A percentile compares a stretch with the other conserved stretches of the same genome.
These are phyloP conservation scores for Entomortierella lignicola DNA, from an alignment of 192 early-diverging fungal species.

Conservation along the genomic window DNA sequence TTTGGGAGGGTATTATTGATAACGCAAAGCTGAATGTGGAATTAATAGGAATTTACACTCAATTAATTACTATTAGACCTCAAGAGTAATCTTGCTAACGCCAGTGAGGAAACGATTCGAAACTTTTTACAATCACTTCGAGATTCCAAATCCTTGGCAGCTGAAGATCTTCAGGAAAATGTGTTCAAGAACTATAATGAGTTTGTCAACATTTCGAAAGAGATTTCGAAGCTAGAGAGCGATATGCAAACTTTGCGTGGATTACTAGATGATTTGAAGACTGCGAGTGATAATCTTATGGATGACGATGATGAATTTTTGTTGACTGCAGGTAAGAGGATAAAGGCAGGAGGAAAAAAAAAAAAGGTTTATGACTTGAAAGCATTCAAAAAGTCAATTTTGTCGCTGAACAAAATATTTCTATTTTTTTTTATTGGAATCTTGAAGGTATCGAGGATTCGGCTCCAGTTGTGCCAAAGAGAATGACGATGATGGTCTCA, in stretches of 20 bases:
- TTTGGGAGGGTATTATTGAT: no score
- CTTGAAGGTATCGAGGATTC: constrained; percentile 58
- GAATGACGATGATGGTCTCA: constrained; percentile 53
- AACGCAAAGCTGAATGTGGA: no score
- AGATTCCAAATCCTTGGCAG: constrained; percentile 75
- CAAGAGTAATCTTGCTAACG: constrained; percentile 59
- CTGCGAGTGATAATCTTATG: constrained; percentile 61
- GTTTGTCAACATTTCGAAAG: constrained; percentile 89
- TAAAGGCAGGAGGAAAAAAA: no score
- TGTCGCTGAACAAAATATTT: no score
- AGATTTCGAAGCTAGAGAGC: constrained; percentile 81
- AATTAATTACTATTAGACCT: no score
- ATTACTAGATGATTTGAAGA: constrained; percentile 73
- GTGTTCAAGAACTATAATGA: constrained; percentile 88
- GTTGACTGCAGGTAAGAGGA: constrained; percentile 37
- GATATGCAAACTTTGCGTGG: constrained; percentile 79
- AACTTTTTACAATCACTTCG: constrained; percentile 64
- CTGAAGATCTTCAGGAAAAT: constrained; percentile 80
- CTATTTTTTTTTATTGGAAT: no score
- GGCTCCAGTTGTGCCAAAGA: constrained; percentile 52
- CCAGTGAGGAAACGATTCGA: constrained; percentile 69
- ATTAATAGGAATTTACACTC: no score
- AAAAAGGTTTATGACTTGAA: no score
- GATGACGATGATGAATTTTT: constrained; percentile 56
- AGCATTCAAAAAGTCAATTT: no score